Conservation (phyloP, 805 yeast species). For the Zygotorulaspora chibaensis region DNA sequence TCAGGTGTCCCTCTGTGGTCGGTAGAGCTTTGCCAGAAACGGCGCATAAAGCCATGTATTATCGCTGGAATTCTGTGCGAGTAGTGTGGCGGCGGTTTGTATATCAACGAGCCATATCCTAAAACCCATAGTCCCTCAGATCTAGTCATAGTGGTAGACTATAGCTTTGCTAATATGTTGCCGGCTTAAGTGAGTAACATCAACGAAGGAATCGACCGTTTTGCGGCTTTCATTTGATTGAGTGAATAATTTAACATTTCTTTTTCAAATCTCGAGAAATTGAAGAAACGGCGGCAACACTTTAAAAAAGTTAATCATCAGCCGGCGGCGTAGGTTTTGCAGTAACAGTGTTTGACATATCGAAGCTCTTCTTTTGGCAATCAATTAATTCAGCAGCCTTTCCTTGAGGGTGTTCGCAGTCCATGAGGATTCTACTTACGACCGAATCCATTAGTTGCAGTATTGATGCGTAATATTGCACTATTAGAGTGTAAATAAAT, state of each 20-base stretch:
- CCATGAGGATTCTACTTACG: too few species aligned
- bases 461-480: too few species aligned
- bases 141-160: constrained; percentile 7
- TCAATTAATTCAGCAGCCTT: too few species aligned
- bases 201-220: neutral
- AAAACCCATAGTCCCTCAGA: constrained; percentile 59
- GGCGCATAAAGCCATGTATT: constrained; percentile 66
- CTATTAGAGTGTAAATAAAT: too few species aligned
- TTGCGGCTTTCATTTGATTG: neutral
- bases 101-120: constrained; percentile 86
- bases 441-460: too few species aligned
- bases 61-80: constrained; percentile 64
- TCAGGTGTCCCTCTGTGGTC: constrained; percentile 90
- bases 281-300: too few species aligned
- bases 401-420: too few species aligned
- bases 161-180: neutral
- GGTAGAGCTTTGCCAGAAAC: constrained; percentile 88
- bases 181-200: neutral
- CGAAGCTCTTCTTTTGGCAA: too few species aligned
- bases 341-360: too few species aligned
- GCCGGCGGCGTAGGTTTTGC: too few species aligned
- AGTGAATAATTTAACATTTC: neutral
- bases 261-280: neutral
- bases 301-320: neutral
- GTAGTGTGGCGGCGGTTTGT: constrained; percentile 81